Base-by-base conservation (phyloP, 495 filamentous ascomycete species). In the Neurospora cerealis region DNA sequence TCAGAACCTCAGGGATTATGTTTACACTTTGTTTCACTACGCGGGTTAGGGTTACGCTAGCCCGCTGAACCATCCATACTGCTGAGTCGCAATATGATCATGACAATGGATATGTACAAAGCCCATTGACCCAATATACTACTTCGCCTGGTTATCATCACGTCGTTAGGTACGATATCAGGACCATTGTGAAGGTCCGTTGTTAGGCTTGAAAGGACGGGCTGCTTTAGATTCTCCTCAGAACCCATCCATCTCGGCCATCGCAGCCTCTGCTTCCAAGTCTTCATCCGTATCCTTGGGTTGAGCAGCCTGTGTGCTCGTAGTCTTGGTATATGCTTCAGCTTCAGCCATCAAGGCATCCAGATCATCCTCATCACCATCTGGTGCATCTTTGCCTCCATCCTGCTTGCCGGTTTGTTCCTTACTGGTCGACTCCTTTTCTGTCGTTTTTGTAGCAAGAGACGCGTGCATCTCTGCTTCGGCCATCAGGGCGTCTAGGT, bases 171-270 rank as follows among this genome's bases (percentile, higher is more conserved):
- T 62, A 62, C 54, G 28, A 4, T 15, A 1, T 13, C 24, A 62
- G 3, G 11, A 62, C 54, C 5, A 28, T 17, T 62, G 5, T 2
- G 28, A 15, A 2, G 15, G 54, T 17, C 5, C 28, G 37, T 15
- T 34, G 2, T 62, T 28, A 32, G 28, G 24, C 13, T 28, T 62
- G 13, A 17, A 17, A 19, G 46, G 28, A 32, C 13, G 32, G 54
- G 28, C 54, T 66, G 4, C 54, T 66, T 34, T 19, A 19, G 32
- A 34, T 32, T 32, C 40, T 86, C 77, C 91, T 88, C 88, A 91
- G 69, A 88, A 78, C 9, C 82, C 88, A 38, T 87, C 88, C 85
- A 93, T 88, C 72, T 87, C 90, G 36, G 86, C 90, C 89, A 93
- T 90, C 5, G 86, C 89, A 70, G 89, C 91, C 83, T 91, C 87